phyloP scores from a whole-genome alignment of 148 eudicot genomes.

The Beta vulgaris region DNA sequence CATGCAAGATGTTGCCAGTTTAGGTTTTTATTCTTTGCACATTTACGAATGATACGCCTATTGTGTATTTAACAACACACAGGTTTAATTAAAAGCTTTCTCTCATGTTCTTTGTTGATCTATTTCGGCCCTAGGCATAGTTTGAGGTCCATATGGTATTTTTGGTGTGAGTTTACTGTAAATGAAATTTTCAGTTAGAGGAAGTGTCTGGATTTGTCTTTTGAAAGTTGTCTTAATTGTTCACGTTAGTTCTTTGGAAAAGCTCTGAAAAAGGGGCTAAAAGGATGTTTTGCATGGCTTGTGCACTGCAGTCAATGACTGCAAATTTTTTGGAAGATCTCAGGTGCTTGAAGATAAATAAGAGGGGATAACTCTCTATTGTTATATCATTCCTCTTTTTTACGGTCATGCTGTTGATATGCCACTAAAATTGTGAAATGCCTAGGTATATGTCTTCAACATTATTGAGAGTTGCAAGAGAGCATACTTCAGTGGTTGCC shows the following conservation, averaged over 20 bases:
- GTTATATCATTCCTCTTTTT: background rate
- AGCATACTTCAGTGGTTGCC: constrained; percentile 89
- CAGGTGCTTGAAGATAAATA: background rate
- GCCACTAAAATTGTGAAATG: background rate
- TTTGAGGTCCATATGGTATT: background rate
- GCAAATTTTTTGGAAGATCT: background rate
- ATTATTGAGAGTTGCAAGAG: constrained; percentile 62
- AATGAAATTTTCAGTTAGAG: background rate
- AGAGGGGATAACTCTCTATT: background rate
- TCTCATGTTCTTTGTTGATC: background rate
- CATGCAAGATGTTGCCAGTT: background rate
- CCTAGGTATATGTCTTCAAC: constrained; percentile 89
- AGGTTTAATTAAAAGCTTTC: background rate
- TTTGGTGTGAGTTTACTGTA: background rate
- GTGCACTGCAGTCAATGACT: background rate
- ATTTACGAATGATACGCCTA: background rate
- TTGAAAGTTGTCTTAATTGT: background rate
- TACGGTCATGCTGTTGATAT: background rate
- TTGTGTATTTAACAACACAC: background rate
- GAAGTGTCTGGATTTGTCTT: background rate
- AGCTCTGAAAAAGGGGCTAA: background rate
- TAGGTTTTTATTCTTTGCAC: background rate
- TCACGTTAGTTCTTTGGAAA: background rate
- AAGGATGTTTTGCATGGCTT: background rate
- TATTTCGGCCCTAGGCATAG: background rate